phyloP scores from a whole-genome alignment of 331 rosid genomes.

The Dryas integrifolia region DNA sequence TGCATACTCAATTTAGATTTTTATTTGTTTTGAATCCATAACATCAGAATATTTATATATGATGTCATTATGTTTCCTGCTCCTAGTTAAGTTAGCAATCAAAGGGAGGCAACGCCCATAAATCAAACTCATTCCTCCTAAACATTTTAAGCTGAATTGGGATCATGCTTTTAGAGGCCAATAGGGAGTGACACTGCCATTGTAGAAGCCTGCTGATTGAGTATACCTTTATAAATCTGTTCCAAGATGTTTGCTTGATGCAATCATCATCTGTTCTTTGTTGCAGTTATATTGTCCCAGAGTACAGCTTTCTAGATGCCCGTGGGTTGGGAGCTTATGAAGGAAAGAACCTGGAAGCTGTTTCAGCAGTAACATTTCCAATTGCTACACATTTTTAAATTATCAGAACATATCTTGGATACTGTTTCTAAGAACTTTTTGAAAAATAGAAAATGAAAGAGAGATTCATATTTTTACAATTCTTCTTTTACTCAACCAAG shows the following conservation, averaged over 20 bases:
- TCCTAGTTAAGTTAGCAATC: not conserved
- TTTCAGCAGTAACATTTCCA: constrained; percentile 61
- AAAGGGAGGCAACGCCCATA: not conserved
- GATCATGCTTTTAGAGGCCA: constrained; percentile 2
- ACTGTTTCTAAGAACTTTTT: too few relatives aligned
- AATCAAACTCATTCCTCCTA: not conserved
- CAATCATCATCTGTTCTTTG: constrained; percentile 13
- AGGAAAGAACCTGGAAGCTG: constrained; percentile 75
- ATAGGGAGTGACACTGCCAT: not conserved
- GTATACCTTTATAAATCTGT: constrained; percentile 5
- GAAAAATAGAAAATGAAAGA: not conserved
- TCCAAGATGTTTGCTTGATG: constrained; percentile 12
- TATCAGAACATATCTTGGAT: not conserved
- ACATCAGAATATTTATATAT: too few relatives aligned
- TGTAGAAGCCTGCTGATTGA: not conserved
- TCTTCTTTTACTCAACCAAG: not conserved
- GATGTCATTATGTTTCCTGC: not conserved
- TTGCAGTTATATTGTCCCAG: constrained; percentile 86
- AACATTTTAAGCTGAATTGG: not conserved
- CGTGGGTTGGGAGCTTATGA: constrained; percentile 89
- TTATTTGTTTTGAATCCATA: not conserved
- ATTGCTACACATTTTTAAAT: not conserved
- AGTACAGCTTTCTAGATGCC: constrained; percentile 91
- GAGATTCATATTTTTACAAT: not conserved
- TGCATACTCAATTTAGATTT: not conserved